Base-by-base conservation (phyloP, 2,329 filamentous ascomycete genomes). In the Pseudogymnoascus sp. region DNA sequence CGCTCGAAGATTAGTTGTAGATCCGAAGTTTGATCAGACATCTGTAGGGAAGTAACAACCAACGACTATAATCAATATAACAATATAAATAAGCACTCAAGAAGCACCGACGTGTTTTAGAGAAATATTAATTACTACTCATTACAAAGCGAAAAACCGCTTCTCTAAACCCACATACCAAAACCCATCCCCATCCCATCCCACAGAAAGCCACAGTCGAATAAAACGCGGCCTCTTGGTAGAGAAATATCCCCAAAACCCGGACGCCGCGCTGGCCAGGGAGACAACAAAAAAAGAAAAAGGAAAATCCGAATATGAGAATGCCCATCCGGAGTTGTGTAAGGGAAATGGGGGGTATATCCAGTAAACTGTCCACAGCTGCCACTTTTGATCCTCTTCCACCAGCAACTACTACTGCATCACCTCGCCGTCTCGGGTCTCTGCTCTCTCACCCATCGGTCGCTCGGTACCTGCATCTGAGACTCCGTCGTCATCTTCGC, bases 311-410 rank as follows among this genome's bases (percentile, higher is more conserved):
- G 47, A 34, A 57, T 31, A 54, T 54, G 47, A 14, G 26, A 34
- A 34, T 34, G 26, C 47, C 47, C 26, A 57, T 18, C 47, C 47
- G 47, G 47, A 57, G 47, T 57, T 57, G 47, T 57, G 47, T 57
- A 57, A 57, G 5, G 47, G n/a, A 31, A 57, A 57, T 57, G n/a
- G 26, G 47, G 47, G 47, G 47, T 57, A 57, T 57, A 57, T 57
- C 47, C 47, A 34, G 47, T 31, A 57, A 57, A 34, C 47, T 57
- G 47, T 57, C 26, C 47, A 57, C 47, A 57, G 47, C 47, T 18
- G 29, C 47, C 26, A 57, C n/a, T 57, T 57, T 34, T 34, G 2
- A 34, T 57, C 10, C 47, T 11, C 18, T 18, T 31, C n/a, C 47
- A 34, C 26, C 47, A 12, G n/a, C 8, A 2, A 57, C 21, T 21